Evolutionary conservation across 106 monocot species (phyloP), one percentile per base, ranked within the genome.

Genomic region (Agapanthus africanus): DNA sequence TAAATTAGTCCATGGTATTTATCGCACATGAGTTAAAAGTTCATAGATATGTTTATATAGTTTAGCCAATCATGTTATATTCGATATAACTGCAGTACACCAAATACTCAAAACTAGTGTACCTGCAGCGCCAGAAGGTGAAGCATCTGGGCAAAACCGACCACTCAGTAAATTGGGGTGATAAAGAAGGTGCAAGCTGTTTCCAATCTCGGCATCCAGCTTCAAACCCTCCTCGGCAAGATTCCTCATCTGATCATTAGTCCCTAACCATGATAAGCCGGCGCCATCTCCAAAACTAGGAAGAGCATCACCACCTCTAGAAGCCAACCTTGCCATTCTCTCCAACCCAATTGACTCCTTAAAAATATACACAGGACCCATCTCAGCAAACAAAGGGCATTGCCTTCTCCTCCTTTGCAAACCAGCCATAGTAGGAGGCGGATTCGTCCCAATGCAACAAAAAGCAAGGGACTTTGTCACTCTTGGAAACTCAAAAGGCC

Each of bases 321-420:
- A 67, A 61, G 99, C 86, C 74, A 93, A 72, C 34, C 84, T 75
- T 35, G 40, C 37, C 93, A 99, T 99, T 49, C 77, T 83, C 44
- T 99, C 99, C 27, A 79, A 42, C 22, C 99, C 99, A 59, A 93
- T 85, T 4, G 93, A 81, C 49, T 99, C 99, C 78, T 87, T 99
- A 70, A 99, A 99, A 27, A 93, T 90, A 75, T 99, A 99, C 38
- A 99, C 62, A 37, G 99, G 87, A 2, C 93, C 99, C 93, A 99
- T 85, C 72, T 99, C 99, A n/a, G 99, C 99, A 87, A 99, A 99
- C 59, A 99, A 74, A 8, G 99, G 93, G 31, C 99, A 99, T 42
- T 93, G 93, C n/a, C 99, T 70, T 13, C 93, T 42, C 31, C 93
- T 70, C 36, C 86, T 71, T 76, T 99, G 99, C 76, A 99, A 74